These are phyloP conservation scores for Claviceps paspali DNA, from an alignment of 2,329 filamentous ascomycete genomes.

Conservation along the genomic window DNA sequence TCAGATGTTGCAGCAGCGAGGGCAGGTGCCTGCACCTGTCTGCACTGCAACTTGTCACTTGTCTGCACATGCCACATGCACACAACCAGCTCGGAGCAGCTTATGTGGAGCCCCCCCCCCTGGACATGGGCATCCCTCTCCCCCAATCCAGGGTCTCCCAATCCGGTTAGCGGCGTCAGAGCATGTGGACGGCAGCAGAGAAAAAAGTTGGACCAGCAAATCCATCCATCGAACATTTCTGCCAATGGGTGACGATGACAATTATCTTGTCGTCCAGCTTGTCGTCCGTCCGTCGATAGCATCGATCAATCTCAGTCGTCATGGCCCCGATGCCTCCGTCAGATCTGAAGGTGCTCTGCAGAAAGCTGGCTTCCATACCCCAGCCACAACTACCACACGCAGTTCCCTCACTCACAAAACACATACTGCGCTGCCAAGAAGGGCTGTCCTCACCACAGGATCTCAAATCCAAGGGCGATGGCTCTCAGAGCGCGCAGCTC, in stretches of 20 bases:
- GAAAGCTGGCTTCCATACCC: slow-evolving; percentile 55
- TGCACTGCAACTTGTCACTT: no score
- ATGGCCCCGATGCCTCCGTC: slow-evolving; percentile 21
- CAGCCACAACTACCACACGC: slow-evolving; percentile 59
- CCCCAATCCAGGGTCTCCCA: no score
- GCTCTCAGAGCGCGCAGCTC: slow-evolving; percentile 50
- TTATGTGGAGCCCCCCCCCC: neutral
- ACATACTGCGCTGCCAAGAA: slow-evolving; percentile 39
- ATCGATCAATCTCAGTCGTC: no score
- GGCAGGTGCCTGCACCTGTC: no score
- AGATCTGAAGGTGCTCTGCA: slow-evolving; percentile 50
- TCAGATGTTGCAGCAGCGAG: no score
- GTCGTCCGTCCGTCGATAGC: no score
- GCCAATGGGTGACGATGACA: no score
- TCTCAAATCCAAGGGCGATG: slow-evolving; percentile 43
- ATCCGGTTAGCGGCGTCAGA: neutral
- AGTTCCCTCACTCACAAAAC: slow-evolving; percentile 50
- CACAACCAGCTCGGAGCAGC: neutral
- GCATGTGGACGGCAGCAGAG: slow-evolving; percentile 5
- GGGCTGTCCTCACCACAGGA: slow-evolving; percentile 50
- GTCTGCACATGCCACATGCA: no score
- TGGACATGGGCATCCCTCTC: no score
- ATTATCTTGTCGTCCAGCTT: no score
- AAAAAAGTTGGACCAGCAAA: slow-evolving; percentile 13
- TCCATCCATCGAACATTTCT: neutral